A percentile compares a stretch with the other conserved stretches of the same genome.
Evolutionary conservation across 352 stramenopile genomes (phyloP).

Genomic region (Globisporangium paddicum): DNA sequence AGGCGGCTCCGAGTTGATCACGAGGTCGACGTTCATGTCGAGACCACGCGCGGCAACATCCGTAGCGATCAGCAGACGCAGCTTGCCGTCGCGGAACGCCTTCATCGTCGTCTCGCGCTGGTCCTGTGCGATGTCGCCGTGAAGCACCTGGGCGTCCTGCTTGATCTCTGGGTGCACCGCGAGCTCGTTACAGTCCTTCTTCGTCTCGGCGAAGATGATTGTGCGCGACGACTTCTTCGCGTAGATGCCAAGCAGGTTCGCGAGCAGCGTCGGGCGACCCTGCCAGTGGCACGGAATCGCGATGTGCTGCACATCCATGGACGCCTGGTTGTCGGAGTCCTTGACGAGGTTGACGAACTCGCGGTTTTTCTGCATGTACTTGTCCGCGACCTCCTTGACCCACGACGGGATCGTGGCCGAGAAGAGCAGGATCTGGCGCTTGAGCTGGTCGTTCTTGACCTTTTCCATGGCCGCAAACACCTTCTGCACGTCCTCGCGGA

Average conservation of each 20-base stretch:
- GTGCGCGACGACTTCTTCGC: conserved; percentile 86
- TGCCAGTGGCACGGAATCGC: conserved; percentile 92
- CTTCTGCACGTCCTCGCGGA: conserved; percentile 94
- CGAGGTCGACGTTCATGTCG: conserved; percentile 96
- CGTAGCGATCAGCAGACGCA: conserved; percentile 95
- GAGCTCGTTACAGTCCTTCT: conserved; percentile 94
- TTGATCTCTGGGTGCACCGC: conserved; percentile 86
- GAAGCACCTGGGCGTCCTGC: conserved; percentile 87
- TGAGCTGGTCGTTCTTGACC: conserved; percentile 45
- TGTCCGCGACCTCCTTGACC: conserved; percentile 88
- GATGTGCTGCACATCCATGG: conserved; percentile 91
- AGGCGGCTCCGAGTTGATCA: conserved; percentile 94
- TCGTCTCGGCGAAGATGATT: conserved; percentile 94
- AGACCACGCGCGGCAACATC: conserved; percentile 96
- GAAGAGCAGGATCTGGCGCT: conserved; percentile 89
- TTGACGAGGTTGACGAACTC: conserved; percentile 92
- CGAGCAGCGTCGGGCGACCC: conserved; percentile 65
- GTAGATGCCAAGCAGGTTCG: conserved; percentile 78
- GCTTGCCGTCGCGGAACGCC: conserved; percentile 93
- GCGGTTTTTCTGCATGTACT: conserved; percentile 88
- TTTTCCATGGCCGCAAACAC: conserved; percentile 83
- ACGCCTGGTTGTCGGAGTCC: conserved; percentile 85
- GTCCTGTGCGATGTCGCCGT: conserved; percentile 96
- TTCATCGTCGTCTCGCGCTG: conserved; percentile 97
- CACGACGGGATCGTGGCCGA: conserved; percentile 92